phyloP scores from a whole-genome alignment of 208 protist genomes.

The Leishmania mexicana region DNA sequence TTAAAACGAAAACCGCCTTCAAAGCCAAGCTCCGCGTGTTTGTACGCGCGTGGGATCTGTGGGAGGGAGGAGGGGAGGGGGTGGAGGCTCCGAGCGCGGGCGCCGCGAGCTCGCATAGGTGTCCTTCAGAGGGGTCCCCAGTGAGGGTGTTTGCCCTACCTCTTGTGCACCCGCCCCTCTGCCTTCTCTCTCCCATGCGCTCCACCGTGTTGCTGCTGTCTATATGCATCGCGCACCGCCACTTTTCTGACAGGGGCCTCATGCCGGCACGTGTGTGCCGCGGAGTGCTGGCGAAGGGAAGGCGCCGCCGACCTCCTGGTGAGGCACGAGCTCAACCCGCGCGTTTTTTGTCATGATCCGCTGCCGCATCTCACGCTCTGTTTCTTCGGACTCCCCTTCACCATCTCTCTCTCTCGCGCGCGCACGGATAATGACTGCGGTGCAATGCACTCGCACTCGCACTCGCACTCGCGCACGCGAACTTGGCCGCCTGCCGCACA shows the following conservation, averaged over 20 bases:
- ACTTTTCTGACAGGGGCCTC: neutral
- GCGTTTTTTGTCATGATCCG: neutral
- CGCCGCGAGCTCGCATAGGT: neutral
- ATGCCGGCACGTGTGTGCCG: neutral
- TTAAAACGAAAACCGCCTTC: neutral
- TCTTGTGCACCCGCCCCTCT: neutral
- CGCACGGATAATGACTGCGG: neutral
- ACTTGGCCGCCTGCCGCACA: neutral
- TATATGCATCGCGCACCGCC: neutral
- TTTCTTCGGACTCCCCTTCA: neutral
- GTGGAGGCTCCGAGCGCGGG: neutral
- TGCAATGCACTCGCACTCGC: neutral
- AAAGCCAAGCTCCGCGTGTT: neutral
- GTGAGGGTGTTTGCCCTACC: neutral
- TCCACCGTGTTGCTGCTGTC: neutral
- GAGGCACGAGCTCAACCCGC: neutral
- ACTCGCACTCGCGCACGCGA: neutral
- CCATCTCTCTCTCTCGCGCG: neutral
- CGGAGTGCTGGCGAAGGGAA: neutral
- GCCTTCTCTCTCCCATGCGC: neutral
- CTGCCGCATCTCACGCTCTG: too few species aligned
- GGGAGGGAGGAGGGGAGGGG: neutral
- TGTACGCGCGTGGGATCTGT: neutral
- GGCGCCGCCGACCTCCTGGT: neutral
- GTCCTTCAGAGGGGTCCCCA: neutral